Conservation (phyloP, 106 monocot genomes). For the Dactylorhiza incarnata region DNA sequence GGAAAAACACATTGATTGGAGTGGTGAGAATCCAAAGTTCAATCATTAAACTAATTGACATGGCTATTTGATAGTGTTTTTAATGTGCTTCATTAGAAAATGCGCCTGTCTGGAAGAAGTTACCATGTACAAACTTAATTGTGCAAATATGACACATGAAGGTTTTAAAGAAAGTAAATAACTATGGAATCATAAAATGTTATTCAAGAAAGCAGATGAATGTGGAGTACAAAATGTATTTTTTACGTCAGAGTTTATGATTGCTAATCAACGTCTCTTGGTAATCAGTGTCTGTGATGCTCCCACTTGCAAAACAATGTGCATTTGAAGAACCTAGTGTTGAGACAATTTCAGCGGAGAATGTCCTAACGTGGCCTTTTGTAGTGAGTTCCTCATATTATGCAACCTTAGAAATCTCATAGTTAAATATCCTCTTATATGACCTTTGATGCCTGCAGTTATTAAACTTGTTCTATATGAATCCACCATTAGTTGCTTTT, state of each 20-base stretch:
- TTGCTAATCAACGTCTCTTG: neutral
- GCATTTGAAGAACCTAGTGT: slow-evolving; percentile 88
- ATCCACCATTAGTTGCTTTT: neutral
- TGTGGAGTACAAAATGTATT: neutral
- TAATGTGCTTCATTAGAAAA: neutral
- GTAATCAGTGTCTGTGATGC: slow-evolving; percentile 74
- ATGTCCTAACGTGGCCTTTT: slow-evolving; percentile 94
- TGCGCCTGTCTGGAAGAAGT: neutral
- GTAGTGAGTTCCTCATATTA: slow-evolving; percentile 35
- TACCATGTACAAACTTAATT: neutral
- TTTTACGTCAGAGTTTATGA: neutral
- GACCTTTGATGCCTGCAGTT: neutral
- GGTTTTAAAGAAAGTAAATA: neutral
- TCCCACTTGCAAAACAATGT: slow-evolving; percentile 96
- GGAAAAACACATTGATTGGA: neutral
- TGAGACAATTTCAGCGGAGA: slow-evolving; percentile 79
- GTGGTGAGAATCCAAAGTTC: neutral
- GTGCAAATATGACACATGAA: neutral
- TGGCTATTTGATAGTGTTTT: neutral
- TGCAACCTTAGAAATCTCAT: neutral
- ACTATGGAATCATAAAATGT: too few relatives aligned
- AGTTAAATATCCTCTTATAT: neutral
- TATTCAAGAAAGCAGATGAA: neutral
- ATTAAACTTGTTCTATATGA: neutral
- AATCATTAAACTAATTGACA: neutral